Percentiles rank a stretch among this genome's conserved stretches.
Conservation (phyloP, 2,329 filamentous ascomycete genomes). For the Huntiella omanensis region DNA sequence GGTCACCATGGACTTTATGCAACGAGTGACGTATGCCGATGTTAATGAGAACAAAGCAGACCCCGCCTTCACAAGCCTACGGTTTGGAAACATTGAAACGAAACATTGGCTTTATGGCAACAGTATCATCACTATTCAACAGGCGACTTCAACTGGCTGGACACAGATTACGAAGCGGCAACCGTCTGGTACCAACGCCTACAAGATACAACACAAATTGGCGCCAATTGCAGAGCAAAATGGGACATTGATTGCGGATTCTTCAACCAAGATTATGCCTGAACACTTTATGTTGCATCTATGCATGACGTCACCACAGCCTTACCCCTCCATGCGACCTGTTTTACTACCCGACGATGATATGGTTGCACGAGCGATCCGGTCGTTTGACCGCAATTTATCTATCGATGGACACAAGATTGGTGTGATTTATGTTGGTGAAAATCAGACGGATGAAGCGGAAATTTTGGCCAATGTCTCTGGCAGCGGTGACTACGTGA, state of each 20-base stretch:
- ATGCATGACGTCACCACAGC: conserved; percentile 42
- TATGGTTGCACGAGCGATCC: conserved; percentile 53
- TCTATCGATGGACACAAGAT: conserved; percentile 92
- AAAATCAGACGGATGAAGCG: conserved; percentile 62
- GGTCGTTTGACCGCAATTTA: conserved; percentile 67
- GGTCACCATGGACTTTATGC: conserved; percentile 89
- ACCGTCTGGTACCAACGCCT: conserved; percentile 46
- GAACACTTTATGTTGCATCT: conserved; percentile 56
- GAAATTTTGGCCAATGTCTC: conserved; percentile 76
- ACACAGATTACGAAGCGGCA: conserved; percentile 54
- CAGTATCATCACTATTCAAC: conserved; percentile 56
- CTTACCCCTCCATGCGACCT: conserved; percentile 42
- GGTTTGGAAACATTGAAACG: conserved; percentile 46
- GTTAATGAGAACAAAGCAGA: conserved; percentile 57
- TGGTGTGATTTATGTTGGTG: conserved; percentile 81
- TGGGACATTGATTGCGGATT: conserved; percentile 20
- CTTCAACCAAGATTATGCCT: conserved; percentile 45
- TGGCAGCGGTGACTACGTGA: conserved; percentile 73
- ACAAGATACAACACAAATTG: conserved; percentile 40
- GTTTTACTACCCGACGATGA: conserved; percentile 58
- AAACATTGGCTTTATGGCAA: conserved; percentile 57
- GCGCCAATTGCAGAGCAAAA: conserved; percentile 39
- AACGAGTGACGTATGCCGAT: conserved; percentile 69
- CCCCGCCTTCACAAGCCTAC: conserved; percentile 41
- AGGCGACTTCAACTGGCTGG: conserved; percentile 45